phyloP scores from a whole-genome alignment of 805 yeast genomes.

The Cyberlindnera saturnus region DNA sequence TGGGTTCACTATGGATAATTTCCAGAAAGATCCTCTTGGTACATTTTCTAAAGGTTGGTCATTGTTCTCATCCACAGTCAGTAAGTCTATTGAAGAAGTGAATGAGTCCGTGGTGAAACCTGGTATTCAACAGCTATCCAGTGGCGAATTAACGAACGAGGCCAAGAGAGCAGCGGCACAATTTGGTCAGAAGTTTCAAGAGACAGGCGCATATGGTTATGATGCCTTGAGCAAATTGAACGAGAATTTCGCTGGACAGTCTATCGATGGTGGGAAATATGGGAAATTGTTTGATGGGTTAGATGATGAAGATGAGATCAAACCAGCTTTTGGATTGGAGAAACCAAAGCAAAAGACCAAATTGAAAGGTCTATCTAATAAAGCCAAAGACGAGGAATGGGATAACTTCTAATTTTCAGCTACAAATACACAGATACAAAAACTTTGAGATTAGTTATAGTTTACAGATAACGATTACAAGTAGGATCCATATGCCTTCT shows the following conservation, averaged over 20 bases:
- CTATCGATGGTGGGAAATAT: slow-evolving; percentile 33
- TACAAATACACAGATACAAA: not conserved
- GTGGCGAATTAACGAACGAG: slow-evolving; percentile 72
- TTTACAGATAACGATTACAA: slow-evolving; percentile 1
- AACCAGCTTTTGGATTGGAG: slow-evolving; percentile 62
- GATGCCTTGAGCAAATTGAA: slow-evolving; percentile 46
- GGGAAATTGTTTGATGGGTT: slow-evolving; percentile 54
- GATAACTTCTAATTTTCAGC: slow-evolving; percentile 44
- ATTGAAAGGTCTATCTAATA: slow-evolving; percentile 42
- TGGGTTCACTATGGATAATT: slow-evolving; percentile 56
- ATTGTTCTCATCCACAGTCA: slow-evolving; percentile 76
- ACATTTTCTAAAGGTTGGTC: slow-evolving; percentile 93
- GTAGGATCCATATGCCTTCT: slow-evolving; percentile 18
- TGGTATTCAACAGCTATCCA: slow-evolving; percentile 73
- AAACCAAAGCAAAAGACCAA: slow-evolving; percentile 56
- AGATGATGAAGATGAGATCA: slow-evolving; percentile 32
- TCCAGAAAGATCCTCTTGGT: slow-evolving; percentile 85
- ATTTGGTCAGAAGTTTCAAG: slow-evolving; percentile 91
- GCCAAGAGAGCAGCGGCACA: slow-evolving; percentile 93
- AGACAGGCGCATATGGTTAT: slow-evolving; percentile 72
- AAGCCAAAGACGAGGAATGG: slow-evolving; percentile 57
- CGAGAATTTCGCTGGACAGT: slow-evolving; percentile 30
- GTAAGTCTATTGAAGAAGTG: slow-evolving; percentile 79
- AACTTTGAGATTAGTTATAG: not conserved
- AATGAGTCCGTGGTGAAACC: slow-evolving; percentile 88